Conservation (phyloP, 1,284 basidiomycete species). For the Kwoniella shivajii region DNA sequence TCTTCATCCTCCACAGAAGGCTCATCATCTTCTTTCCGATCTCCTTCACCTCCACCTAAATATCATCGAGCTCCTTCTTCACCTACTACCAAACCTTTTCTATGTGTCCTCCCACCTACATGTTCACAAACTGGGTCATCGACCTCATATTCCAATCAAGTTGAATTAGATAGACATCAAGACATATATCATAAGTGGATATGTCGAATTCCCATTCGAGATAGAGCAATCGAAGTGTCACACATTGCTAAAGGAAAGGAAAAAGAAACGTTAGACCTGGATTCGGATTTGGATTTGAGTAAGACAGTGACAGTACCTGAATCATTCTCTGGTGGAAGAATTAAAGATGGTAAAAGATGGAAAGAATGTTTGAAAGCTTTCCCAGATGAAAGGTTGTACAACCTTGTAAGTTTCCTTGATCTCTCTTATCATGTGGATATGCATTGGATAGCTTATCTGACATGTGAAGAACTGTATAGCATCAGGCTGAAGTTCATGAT, state of each 20-base stretch:
- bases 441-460: background rate
- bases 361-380: slow-evolving; percentile 74
- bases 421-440: background rate
- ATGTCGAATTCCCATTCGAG: slow-evolving; percentile 58
- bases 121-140: slow-evolving; percentile 67
- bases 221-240: slow-evolving; percentile 13
- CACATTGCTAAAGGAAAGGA: background rate
- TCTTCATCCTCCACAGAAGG: background rate
- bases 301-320: slow-evolving; percentile 19
- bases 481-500: slow-evolving; percentile 85
- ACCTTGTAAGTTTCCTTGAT: slow-evolving; percentile 67
- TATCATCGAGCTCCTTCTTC: slow-evolving; percentile 33
- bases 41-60: slow-evolving; percentile 29
- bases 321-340: slow-evolving; percentile 25
- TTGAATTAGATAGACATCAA: slow-evolving; percentile 77
- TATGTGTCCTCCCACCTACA: slow-evolving; percentile 78
- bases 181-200: slow-evolving; percentile 78
- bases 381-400: slow-evolving; percentile 73
- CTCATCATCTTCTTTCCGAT: background rate
- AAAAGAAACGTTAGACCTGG: background rate
- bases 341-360: slow-evolving; percentile 18
- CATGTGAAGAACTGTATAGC: slow-evolving; percentile 57
- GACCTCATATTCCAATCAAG: slow-evolving; percentile 63
- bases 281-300: too few species aligned
- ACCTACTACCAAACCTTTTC: slow-evolving; percentile 39